Percentiles rank a stretch among this genome's conserved stretches.
Evolutionary conservation across 164 flowering plant genomes (phyloP).

Genomic region (Sextonia rubra): DNA sequence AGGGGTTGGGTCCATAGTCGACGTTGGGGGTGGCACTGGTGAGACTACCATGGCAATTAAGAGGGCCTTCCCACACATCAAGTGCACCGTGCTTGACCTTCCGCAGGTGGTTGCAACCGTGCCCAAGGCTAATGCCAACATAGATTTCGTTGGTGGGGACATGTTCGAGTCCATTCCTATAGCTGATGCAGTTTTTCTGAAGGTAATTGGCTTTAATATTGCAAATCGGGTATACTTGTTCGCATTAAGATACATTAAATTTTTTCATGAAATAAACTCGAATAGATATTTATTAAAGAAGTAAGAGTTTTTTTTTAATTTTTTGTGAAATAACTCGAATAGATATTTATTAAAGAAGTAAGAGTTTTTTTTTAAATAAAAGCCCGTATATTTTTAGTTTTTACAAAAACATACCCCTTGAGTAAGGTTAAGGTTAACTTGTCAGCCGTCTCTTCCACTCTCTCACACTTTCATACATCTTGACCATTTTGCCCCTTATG

Average conservation of each 20-base stretch:
- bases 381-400: too few relatives aligned
- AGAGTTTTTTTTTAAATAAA: too few relatives aligned
- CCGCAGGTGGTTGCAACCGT: not conserved
- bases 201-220: not conserved
- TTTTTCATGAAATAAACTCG: not conserved
- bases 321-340: too few relatives aligned
- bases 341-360: too few relatives aligned
- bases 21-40: slow-evolving; percentile 2
- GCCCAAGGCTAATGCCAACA: not conserved
- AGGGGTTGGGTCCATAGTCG: slow-evolving; percentile 3
- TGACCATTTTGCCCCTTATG: too few relatives aligned
- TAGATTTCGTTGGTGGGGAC: not conserved
- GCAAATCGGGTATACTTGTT: not conserved
- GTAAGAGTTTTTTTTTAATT: too few relatives aligned
- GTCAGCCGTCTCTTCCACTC: too few relatives aligned
- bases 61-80: not conserved
- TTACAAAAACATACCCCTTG: too few relatives aligned
- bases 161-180: slow-evolving; percentile 10
- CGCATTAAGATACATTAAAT: not conserved
- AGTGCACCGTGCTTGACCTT: not conserved
- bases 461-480: too few relatives aligned
- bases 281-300: too few relatives aligned
- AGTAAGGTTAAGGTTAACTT: too few relatives aligned
- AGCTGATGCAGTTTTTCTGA: slow-evolving; percentile 11
- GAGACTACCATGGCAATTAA: not conserved